Evolutionary conservation across 225 moss, liverwort and hornwort genomes (phyloP).

Genomic region (Rhytidiadelphus loreus): DNA sequence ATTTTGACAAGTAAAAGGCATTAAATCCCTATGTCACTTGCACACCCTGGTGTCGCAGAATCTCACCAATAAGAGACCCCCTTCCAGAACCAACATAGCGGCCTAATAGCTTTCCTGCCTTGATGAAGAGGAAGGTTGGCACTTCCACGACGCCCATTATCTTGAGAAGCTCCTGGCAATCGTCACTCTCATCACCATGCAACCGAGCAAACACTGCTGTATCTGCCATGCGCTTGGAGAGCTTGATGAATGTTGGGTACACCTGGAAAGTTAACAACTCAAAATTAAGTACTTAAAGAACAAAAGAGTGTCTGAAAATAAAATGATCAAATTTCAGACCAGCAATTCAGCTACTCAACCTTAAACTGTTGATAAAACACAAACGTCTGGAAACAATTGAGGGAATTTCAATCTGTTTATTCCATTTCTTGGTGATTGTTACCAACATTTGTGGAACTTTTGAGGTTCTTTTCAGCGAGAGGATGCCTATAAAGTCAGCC

Average conservation of each 20-base stretch:
- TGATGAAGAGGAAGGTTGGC: conserved; percentile 86
- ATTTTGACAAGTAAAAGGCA: neutral
- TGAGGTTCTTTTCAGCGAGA: neutral
- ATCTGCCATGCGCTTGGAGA: conserved; percentile 74
- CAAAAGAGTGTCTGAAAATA: neutral
- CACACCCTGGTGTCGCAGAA: conserved; percentile 84
- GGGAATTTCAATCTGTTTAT: neutral
- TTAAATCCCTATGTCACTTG: conserved; percentile 35
- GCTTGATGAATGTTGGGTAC: conserved; percentile 79
- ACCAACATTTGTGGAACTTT: neutral
- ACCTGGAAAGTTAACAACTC: conserved; percentile 4
- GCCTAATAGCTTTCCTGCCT: conserved; percentile 68
- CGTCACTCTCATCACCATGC: conserved; percentile 91
- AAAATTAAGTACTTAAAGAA: neutral
- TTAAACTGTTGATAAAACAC: neutral
- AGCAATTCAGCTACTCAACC: neutral
- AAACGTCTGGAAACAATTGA: neutral
- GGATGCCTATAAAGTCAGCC: neutral
- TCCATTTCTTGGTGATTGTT: neutral
- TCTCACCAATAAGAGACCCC: conserved; percentile 92
- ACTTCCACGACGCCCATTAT: conserved; percentile 78
- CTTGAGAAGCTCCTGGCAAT: conserved; percentile 54
- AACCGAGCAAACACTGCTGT: conserved; percentile 76
- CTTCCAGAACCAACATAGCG: conserved; percentile 97
- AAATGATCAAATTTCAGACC: neutral